Evolutionary conservation across 176 grass and related monocot species (phyloP), one percentile per base, ranked within the genome.

Genomic region (Oryza rufipogon): DNA sequence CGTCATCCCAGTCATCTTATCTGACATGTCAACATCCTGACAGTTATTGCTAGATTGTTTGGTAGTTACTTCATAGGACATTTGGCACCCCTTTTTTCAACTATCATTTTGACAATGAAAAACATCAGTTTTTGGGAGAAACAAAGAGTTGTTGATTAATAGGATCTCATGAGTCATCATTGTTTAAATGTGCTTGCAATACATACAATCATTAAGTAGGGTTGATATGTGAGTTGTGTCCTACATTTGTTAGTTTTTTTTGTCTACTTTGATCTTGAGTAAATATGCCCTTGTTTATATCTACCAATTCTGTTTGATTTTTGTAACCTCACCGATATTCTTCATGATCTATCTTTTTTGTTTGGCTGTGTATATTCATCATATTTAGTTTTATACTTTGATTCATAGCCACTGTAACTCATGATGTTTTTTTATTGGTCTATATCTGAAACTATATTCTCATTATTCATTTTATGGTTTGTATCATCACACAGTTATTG

Each of bases 11-110:
- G 58, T 68, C 60, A 73, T 73, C 79, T 68, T 90, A 80, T 91
- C 80, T 84, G 42, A 36, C 10, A 71, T 63, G 67, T 90, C 88
- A 82, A 72, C 66, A 73, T 87, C 81, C 64, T 71, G 76, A 84
- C 71, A 87, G 64, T 42, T 76, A 80, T 80, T 39, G 14, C 71
- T 83, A 64, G 30, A 79, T 70, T 87, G 64, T 65, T 33, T 70
- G 26, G 0, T 90, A 61, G 78, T 41, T 47, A 82, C 38, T 32
- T 68, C 66, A 68, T 36, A 36, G 9, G 47, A 6, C 49, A 36
- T 75, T 6, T 52, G 42, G 63, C 30, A 52, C 64, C 47, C 79
- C 60, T 80, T 83, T 36, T 23, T 42, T 11, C 9, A 3, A 78
- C 56, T 77, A 52, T 69, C 68, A 58, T 41, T 66, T 10, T 8